Evolutionary conservation across 1,139 yeast genomes (phyloP).

Genomic region (Ogataea hybrid): DNA sequence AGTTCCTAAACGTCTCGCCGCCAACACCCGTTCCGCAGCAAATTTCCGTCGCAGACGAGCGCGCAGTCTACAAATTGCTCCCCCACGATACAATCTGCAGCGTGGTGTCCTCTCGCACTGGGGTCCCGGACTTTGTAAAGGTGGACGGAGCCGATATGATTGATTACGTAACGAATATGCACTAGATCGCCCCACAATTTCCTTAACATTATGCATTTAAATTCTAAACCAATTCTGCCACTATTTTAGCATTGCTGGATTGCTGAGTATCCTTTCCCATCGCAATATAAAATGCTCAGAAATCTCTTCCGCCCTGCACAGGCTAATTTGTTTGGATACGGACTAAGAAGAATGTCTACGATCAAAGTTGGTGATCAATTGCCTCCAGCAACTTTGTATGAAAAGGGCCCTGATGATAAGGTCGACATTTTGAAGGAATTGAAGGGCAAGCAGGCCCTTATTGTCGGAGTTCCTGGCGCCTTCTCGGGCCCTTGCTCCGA

Average conservation of each 20-base stretch:
- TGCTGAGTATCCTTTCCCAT: neutral
- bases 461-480: constrained; percentile 90
- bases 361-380: constrained; percentile 54
- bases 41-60: neutral
- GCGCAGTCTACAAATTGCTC: constrained; percentile 1
- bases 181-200: constrained; percentile 4
- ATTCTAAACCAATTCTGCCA: neutral
- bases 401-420: constrained; percentile 66
- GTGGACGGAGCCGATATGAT: neutral
- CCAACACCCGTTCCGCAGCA: neutral
- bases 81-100: constrained; percentile 5
- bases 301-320: neutral
- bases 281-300: constrained; percentile 4
- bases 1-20: constrained; percentile 23
- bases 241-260: constrained; percentile 3
- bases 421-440: constrained; percentile 56
- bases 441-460: constrained; percentile 49
- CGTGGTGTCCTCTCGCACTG: neutral
- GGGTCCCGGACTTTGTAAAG: neutral
- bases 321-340: neutral
- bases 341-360: constrained; percentile 23
- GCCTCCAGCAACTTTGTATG: constrained; percentile 56
- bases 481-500: constrained; percentile 85
- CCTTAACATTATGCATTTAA: neutral
- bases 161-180: constrained; percentile 3